phyloP scores from a whole-genome alignment of 805 yeast genomes.

The Pichia nakasei region DNA sequence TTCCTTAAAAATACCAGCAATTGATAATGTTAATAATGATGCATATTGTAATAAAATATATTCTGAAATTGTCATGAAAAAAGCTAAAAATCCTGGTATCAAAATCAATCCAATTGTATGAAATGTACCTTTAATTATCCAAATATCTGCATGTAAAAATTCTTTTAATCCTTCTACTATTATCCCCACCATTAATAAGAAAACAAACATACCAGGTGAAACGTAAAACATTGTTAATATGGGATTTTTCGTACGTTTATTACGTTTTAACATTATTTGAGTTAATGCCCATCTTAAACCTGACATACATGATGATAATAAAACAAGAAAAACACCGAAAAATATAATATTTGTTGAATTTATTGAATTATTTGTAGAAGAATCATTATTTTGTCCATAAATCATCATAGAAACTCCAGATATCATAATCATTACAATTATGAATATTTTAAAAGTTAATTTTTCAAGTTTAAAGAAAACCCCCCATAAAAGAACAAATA shows the following conservation, averaged over 20 bases:
- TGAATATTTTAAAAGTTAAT: conserved; percentile 56
- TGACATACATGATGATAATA: conserved; percentile 70
- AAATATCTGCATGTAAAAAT: conserved; percentile 47
- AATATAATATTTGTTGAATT: conserved; percentile 14
- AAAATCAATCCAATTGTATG: conserved; percentile 50
- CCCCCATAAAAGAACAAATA: conserved; percentile 86
- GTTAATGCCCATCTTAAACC: conserved; percentile 96
- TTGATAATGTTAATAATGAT: conserved; percentile 74
- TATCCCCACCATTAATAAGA: conserved; percentile 54
- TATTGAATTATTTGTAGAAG: not conserved
- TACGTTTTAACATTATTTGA: conserved; percentile 63
- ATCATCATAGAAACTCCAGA: conserved; percentile 87
- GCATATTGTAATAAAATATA: conserved; percentile 75
- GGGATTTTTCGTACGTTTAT: conserved; percentile 59
- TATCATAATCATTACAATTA: conserved; percentile 73
- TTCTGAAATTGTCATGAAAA: conserved; percentile 83
- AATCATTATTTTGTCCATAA: conserved; percentile 31
- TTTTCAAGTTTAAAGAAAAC: conserved; percentile 70
- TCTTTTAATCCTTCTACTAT: conserved; percentile 57
- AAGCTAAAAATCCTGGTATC: conserved; percentile 82
- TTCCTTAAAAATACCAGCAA: conserved; percentile 92
- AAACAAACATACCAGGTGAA: conserved; percentile 73
- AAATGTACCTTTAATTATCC: conserved; percentile 52
- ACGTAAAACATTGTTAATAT: conserved; percentile 74
- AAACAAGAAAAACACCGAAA: conserved; percentile 65